Evolutionary conservation across 768 basidiomycete species (phyloP), one percentile per base, ranked within the genome.

Genomic region (Kwoniella mangroviensis): DNA sequence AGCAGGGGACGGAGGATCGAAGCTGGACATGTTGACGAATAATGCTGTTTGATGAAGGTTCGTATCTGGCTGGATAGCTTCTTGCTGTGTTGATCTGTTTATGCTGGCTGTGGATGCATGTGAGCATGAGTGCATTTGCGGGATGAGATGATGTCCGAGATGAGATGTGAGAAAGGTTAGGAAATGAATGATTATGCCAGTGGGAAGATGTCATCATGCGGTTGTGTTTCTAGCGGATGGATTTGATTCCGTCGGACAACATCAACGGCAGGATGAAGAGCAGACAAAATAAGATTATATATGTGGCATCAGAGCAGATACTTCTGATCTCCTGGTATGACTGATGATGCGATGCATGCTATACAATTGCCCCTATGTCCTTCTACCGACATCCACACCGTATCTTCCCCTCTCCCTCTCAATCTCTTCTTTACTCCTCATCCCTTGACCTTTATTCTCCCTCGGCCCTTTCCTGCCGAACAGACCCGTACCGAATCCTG

Each of bases 341-440:
- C 21, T 54, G 53, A 54, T 22, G 9, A 41, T 53, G 52, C 57
- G 21, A 41, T 60, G 58, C 41, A 60, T 60, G 12, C n/a, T 2
- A 54, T n/a, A n/a, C n/a, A n/a, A n/a, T 24, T 9, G 2, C 28
- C 19, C 15, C 60, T 74, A 82, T 42, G 80, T 67, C 69, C 75
- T 64, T 54, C 80, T 65, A 9, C 82, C 82, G 26, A 84, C 66
- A 74, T 89, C 88, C 21, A 92, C 84, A 72, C 94, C 85, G 81
- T 87, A 91, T 83, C 94, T 87, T 28, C 94, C 94, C 68, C 93
- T 85, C 75, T 91, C 92, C 63, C 91, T 85, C 86, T 95, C 92
- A 22, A 95, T 85, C 69, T 91, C 91, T 66, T 83, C 85, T 79
- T 89, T 89, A 65, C 87, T 77, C 70, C 86, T 75, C 86, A 95